Evolutionary conservation across 1,139 yeast species (phyloP), one percentile per base, ranked within the genome.

Genomic region (Saccharomyces hybrid): DNA sequence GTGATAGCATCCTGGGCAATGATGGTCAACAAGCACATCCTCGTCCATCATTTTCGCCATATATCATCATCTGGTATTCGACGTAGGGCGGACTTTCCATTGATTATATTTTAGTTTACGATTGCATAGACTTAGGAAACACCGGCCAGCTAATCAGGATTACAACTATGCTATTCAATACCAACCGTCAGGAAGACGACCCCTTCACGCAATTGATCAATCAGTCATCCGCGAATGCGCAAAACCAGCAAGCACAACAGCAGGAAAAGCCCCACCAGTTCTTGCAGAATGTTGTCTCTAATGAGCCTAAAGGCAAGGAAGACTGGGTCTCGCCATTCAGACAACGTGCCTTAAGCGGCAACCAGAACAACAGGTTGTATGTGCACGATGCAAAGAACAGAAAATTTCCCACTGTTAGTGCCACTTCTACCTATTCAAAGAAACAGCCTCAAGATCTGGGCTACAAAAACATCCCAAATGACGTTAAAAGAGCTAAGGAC

Each of bases 341-440:
- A 16, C 42, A 38, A 34, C 5, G 8, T 8, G 42, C 42, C 42
- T 11, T 38, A 7, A 16, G 23, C 25, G 11, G 42, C 8, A 38
- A 38, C 11, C 42, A 41, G 3, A 26, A 48, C 8, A 51, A 55
- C 28, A 57, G 57, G 48, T 55, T 53, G 42, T 58, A 57, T 47
- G 53, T 61, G 7, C 59, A 58, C 41, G 53, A 51, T 8, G 63
- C 63, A 6, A 62, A 64, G 56, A 54, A 60, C n/a, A 53, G 55
- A 26, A 59, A 61, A 38, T 55, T 59, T 49, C 69, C 70, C 6
- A 65, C 67, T 5, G 58, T 60, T 9, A 60, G 66, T 47, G 67
- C 67, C 4, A 60, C 63, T 6, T 60, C 63, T 3, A 57, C 56
- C 27, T 62, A 55, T 48, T 57, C 56, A 28, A 51, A 50, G 51